Percentiles rank a stretch among this genome's conserved stretches.
These are phyloP conservation scores for Chrysophaeum taylorii DNA, from an alignment of 352 stramenopile genomes.

Conservation along the genomic window DNA sequence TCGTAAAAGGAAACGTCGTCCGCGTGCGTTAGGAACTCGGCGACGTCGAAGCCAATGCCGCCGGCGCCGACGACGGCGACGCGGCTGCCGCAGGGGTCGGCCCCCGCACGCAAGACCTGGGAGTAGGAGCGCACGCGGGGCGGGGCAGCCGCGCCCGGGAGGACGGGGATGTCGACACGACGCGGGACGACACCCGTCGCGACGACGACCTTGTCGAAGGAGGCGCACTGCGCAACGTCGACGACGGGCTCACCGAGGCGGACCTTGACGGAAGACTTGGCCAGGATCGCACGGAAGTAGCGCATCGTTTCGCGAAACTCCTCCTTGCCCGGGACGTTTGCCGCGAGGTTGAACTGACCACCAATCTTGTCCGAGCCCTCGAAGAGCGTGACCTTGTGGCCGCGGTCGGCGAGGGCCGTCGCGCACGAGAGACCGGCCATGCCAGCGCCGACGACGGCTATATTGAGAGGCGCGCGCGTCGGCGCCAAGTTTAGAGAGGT, in stretches of 20 bases:
- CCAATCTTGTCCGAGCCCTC: constrained; percentile 69
- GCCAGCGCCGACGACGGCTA: constrained; percentile 82
- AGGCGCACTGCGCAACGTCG: constrained; percentile 19
- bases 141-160: constrained; percentile 52
- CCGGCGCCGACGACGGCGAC: constrained; percentile 90
- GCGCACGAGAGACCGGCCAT: constrained; percentile 82
- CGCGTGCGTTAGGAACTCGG: constrained; percentile 75
- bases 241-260: constrained; percentile 40
- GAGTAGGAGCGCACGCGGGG: constrained; percentile 84
- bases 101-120: constrained; percentile 79
- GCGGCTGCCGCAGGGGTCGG: constrained; percentile 68
- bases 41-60: constrained; percentile 95
- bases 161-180: constrained; percentile 33
- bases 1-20: constrained; percentile 67
- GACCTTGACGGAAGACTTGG: constrained; percentile 63
- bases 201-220: constrained; percentile 78
- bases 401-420: constrained; percentile 65
- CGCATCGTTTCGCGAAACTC: constrained; percentile 93
- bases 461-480: constrained; percentile 32
- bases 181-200: constrained; percentile 84
- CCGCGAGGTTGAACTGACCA: constrained; percentile 90
- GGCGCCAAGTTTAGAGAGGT: constrained; percentile 56
- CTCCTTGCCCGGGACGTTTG: constrained; percentile 81
- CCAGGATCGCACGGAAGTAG: constrained; percentile 79
- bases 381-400: constrained; percentile 84